Conservation (phyloP, 345 rosid genomes). For the Populus davidiana region DNA sequence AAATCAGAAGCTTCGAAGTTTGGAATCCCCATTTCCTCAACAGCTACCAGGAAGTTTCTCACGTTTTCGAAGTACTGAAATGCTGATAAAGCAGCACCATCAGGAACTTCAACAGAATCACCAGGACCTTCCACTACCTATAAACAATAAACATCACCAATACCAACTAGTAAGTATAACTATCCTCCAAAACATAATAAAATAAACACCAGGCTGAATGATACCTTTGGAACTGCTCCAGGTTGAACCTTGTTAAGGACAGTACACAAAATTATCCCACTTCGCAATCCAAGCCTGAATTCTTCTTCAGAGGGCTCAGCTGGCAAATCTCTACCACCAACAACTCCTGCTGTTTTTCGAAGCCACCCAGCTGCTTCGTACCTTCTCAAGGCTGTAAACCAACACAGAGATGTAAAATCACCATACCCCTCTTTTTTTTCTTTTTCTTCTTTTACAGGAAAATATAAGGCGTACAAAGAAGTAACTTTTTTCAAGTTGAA, state of each 20-base stretch:
- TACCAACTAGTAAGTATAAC: not conserved
- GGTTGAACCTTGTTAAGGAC: constrained; percentile 36
- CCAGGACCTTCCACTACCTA: constrained; percentile 33
- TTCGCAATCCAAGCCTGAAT: constrained; percentile 27
- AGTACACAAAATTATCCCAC: constrained; percentile 32
- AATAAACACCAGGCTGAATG: not conserved
- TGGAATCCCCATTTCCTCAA: constrained; percentile 31
- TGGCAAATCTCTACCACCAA: constrained; percentile 28
- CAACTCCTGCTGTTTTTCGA: constrained; percentile 24
- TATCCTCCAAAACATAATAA: not conserved
- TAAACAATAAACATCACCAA: not conserved
- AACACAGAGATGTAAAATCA: not conserved
- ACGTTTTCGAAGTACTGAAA: constrained; percentile 36
- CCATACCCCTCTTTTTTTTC: not conserved
- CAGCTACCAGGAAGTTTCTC: constrained; percentile 33
- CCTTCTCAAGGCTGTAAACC: constrained; percentile 22
- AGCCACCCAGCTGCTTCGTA: constrained; percentile 38
- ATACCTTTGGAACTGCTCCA: constrained; percentile 33
- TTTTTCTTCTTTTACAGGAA: not conserved
- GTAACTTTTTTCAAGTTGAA: not conserved
- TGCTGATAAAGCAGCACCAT: constrained; percentile 36
- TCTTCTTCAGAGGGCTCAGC: constrained; percentile 39
- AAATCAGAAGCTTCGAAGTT: constrained; percentile 29
- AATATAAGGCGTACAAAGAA: not conserved
- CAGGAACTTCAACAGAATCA: constrained; percentile 27